These are phyloP conservation scores for Taxillus chinensis DNA, from an alignment of 164 flowering plant genomes.

Conservation along the genomic window DNA sequence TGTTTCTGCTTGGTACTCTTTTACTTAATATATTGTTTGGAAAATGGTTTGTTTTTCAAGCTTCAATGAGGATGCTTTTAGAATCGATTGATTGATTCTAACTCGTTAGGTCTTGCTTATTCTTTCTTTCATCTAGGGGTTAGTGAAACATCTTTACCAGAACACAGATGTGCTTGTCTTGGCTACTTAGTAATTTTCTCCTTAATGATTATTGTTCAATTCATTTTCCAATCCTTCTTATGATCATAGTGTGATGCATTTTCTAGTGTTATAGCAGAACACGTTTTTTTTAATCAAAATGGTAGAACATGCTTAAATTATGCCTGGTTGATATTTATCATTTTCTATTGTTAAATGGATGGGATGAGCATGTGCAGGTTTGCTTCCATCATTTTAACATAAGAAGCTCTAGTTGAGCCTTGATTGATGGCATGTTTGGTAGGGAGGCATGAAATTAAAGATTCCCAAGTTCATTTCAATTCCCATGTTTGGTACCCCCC, in stretches of 20 bases:
- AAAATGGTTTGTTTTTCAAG: background rate
- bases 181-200: conserved; percentile 41
- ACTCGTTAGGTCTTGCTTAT: conserved; percentile 22
- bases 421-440: too few species aligned
- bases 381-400: too few species aligned
- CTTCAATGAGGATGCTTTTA: background rate
- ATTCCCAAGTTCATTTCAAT: too few species aligned
- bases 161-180: conserved; percentile 40
- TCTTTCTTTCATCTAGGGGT: conserved; percentile 49
- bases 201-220: conserved; percentile 17
- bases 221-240: conserved; percentile 13
- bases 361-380: too few species aligned
- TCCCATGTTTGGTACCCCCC: too few species aligned
- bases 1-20: background rate
- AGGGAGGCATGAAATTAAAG: too few species aligned
- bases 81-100: conserved; percentile 2
- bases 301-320: too few species aligned
- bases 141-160: conserved; percentile 53
- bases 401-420: too few species aligned
- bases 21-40: background rate
- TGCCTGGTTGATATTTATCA: too few species aligned
- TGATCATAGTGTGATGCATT: conserved; percentile 10
- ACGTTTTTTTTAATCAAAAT: background rate
- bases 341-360: too few species aligned
- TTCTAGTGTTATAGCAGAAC: background rate